These are phyloP conservation scores for Candida maltosa DNA, from an alignment of 805 yeast genomes.

Conservation along the genomic window DNA sequence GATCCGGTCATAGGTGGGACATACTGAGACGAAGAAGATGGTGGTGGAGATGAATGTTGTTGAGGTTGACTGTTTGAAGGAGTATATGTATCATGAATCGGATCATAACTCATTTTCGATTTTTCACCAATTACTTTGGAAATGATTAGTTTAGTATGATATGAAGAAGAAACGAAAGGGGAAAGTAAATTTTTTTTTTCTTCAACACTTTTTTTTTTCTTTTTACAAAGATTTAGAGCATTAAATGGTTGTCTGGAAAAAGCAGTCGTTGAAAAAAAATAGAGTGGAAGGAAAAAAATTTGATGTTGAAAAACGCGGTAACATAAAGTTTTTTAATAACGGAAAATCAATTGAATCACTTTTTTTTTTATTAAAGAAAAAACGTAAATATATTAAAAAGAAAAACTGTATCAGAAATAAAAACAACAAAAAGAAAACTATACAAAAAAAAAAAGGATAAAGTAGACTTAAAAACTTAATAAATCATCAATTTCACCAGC, in stretches of 20 bases:
- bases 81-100: constrained; percentile 37
- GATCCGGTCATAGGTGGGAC: too few relatives aligned
- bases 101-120: constrained; percentile 47
- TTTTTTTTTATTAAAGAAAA: neutral
- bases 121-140: too few relatives aligned
- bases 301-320: constrained; percentile 94
- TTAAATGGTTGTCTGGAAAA: too few relatives aligned
- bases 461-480: constrained; percentile 38
- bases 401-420: neutral
- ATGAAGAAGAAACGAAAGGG: too few relatives aligned
- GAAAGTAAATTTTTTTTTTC: too few relatives aligned
- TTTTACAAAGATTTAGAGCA: too few relatives aligned
- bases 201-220: too few relatives aligned
- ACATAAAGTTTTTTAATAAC: too few relatives aligned
- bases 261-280: too few relatives aligned
- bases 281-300: constrained; percentile 78
- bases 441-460: neutral
- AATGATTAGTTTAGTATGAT: too few relatives aligned
- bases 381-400: neutral
- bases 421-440: neutral
- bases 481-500: constrained; percentile 42
- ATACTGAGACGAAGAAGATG: too few relatives aligned
- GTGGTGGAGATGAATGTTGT: constrained; percentile 2
- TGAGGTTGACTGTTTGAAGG: constrained; percentile 4
- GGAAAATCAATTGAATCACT: too few relatives aligned